Evolutionary conservation across 139 green algal species (phyloP).

Genomic region (Picochlorum sp.): DNA sequence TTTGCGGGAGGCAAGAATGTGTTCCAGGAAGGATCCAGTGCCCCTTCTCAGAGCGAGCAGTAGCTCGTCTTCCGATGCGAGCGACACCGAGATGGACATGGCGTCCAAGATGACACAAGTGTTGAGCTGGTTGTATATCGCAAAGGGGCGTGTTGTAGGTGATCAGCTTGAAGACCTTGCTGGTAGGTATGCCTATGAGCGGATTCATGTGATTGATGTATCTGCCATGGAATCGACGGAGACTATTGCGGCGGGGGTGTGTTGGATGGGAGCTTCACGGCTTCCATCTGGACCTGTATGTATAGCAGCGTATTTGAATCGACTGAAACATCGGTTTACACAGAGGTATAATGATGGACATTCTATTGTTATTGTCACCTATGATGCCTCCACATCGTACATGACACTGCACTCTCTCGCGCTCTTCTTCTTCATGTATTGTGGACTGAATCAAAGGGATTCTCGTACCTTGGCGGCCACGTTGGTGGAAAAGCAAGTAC

Average conservation of each 20-base stretch:
- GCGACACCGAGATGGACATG: background rate
- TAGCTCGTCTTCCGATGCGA: no score
- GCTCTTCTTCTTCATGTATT: no score
- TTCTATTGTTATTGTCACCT: background rate
- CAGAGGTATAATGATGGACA: background rate
- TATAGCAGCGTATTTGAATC: constrained; percentile 18
- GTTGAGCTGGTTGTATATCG: constrained; percentile 1
- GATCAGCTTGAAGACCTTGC: background rate
- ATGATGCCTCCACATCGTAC: background rate
- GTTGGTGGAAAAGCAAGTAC: background rate
- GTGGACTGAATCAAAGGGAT: no score
- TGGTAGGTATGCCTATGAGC: background rate
- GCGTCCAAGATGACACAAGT: constrained; percentile 1
- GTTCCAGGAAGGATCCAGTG: no score
- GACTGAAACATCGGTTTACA: constrained; percentile 14
- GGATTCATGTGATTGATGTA: constrained; percentile 10
- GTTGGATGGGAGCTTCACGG: background rate
- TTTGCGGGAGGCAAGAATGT: background rate
- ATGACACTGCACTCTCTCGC: no score
- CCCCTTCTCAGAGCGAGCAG: no score
- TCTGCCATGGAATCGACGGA: background rate
- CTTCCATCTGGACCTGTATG: constrained; percentile 3
- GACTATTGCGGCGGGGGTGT: background rate
- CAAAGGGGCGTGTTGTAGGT: background rate
- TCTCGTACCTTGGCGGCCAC: no score